Percentiles rank a stretch among this genome's conserved stretches.
phyloP scores from a whole-genome alignment of 208 protist species.

The Herpetomonas tarakana region DNA sequence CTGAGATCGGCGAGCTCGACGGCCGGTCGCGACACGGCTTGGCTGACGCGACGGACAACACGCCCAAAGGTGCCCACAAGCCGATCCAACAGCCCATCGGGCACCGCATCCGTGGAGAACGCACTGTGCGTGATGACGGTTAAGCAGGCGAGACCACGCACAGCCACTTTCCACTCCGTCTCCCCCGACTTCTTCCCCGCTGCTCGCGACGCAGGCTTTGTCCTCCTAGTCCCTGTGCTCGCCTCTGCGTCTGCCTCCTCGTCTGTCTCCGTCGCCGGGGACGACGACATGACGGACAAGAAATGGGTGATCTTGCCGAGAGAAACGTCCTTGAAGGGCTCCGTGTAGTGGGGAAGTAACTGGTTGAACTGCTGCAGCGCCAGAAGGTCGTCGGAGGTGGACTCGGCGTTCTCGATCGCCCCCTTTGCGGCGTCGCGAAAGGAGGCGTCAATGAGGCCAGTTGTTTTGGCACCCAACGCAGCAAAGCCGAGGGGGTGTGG shows the following conservation, averaged over 20 bases:
- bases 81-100: constrained; percentile 38
- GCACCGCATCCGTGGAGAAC: constrained; percentile 36
- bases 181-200: not conserved
- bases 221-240: not conserved
- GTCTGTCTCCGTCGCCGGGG: not conserved
- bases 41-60: constrained; percentile 31
- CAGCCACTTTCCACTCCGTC: constrained; percentile 2
- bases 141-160: constrained; percentile 44
- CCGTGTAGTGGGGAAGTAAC: constrained; percentile 28
- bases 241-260: not conserved
- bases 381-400: not conserved
- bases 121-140: constrained; percentile 47
- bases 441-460: not conserved
- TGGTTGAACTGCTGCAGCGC: constrained; percentile 21
- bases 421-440: not conserved
- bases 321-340: constrained; percentile 35
- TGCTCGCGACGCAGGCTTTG: not conserved
- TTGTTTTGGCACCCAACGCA: not conserved
- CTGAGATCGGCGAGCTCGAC: constrained; percentile 8
- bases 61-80: constrained; percentile 41
- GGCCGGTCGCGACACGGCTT: constrained; percentile 8
- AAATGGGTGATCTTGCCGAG: constrained; percentile 16
- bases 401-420: not conserved
- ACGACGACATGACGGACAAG: constrained; percentile 17
- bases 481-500: not conserved